Conservation (phyloP, 768 basidiomycete species). For the Clitopilus hobsonii region DNA sequence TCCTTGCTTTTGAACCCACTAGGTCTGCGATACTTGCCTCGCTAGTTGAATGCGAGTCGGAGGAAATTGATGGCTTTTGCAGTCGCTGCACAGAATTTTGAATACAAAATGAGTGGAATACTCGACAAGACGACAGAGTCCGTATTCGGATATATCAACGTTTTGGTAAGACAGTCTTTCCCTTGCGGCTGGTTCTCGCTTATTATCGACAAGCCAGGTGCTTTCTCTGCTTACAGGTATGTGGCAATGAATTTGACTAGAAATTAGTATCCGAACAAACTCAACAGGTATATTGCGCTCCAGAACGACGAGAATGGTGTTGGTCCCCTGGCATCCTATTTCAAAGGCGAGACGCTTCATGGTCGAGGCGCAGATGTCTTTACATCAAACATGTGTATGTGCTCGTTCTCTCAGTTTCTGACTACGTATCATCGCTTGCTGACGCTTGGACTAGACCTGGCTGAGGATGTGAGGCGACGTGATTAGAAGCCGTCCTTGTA, state of each 20-base stretch:
- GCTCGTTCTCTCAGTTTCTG: constrained; percentile 6
- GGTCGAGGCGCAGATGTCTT: constrained; percentile 88
- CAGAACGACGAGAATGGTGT: constrained; percentile 78
- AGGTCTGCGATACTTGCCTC: constrained; percentile 39
- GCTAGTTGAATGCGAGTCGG: too few relatives aligned
- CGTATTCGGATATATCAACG: constrained; percentile 94
- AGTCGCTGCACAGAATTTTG: constrained; percentile 95
- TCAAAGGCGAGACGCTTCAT: constrained; percentile 88
- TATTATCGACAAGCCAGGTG: constrained; percentile 58
- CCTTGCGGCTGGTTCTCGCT: too few relatives aligned
- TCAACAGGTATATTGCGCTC: constrained; percentile 78
- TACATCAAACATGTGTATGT: constrained; percentile 92
- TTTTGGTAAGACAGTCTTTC: constrained; percentile 51
- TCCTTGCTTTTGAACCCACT: constrained; percentile 77
- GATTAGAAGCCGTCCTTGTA: too few relatives aligned
- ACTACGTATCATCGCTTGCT: too few relatives aligned
- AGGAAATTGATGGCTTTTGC: too few relatives aligned
- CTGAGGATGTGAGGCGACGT: constrained; percentile 52
- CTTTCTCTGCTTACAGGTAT: constrained; percentile 87
- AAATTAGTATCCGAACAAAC: too few relatives aligned
- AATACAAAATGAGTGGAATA: constrained; percentile 90
- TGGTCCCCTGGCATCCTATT: constrained; percentile 93
- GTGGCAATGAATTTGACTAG: too few relatives aligned
- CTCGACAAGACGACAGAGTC: constrained; percentile 87
- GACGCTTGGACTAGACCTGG: constrained; percentile 54